Evolutionary conservation across 2,329 filamentous ascomycete species (phyloP).

Genomic region (Colletotrichum tropicale): DNA sequence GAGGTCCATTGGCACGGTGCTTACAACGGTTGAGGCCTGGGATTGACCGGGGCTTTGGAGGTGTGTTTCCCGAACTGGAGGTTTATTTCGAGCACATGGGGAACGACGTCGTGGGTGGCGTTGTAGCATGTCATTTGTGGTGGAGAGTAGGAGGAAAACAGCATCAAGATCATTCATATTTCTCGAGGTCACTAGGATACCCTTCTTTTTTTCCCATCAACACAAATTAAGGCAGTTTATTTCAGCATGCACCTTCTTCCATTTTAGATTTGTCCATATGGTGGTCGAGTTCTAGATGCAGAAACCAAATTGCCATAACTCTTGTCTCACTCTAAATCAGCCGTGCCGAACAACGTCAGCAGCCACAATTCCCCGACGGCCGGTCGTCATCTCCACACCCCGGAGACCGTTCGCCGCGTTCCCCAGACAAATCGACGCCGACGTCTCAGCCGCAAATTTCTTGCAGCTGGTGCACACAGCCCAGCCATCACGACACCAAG

Average conservation of each 20-base stretch:
- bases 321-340: neutral
- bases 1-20: conserved; percentile 24
- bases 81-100: neutral
- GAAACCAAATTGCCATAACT: neutral
- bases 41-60: neutral
- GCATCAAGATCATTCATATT: neutral
- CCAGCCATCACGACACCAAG: neutral
- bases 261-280: neutral
- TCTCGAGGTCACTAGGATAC: conserved; percentile 2
- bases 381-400: neutral
- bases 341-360: neutral
- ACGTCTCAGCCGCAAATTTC: neutral
- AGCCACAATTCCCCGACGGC: neutral
- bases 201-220: neutral
- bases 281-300: neutral
- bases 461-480: neutral
- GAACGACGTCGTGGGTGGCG: neutral
- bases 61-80: neutral
- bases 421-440: neutral
- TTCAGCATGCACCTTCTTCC: neutral
- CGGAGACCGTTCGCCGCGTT: neutral
- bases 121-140: neutral
- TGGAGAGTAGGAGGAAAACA: neutral
- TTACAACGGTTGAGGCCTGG: neutral
- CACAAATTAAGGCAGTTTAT: neutral